A percentile compares a stretch with the other conserved stretches of the same genome.
Conservation (phyloP, 768 basidiomycete genomes). For the Suillus cothurnatus region DNA sequence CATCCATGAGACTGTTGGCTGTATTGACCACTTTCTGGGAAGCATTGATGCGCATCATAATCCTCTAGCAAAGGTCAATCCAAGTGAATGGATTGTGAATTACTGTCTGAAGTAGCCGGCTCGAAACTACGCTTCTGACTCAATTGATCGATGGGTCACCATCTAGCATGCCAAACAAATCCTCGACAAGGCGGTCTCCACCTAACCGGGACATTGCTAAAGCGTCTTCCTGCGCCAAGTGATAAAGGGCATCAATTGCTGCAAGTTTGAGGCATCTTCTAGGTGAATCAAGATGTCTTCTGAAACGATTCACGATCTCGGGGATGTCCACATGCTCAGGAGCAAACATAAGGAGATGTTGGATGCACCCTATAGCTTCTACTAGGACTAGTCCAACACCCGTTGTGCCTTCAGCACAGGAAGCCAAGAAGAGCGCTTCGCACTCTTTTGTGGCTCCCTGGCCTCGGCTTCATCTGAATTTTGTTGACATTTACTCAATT, state of each 20-base stretch:
- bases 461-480: too few relatives aligned
- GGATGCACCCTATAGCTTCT: constrained; percentile 94
- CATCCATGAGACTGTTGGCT: constrained; percentile 66
- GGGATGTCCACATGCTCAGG: constrained; percentile 83
- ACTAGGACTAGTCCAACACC: constrained; percentile 45
- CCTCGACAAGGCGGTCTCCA: constrained; percentile 91
- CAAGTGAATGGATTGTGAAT: constrained; percentile 93
- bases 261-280: constrained; percentile 88
- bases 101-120: constrained; percentile 95
- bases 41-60: constrained; percentile 93
- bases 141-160: constrained; percentile 94
- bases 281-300: constrained; percentile 76
- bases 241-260: constrained; percentile 94
- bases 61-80: constrained; percentile 97
- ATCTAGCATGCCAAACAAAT: constrained; percentile 93
- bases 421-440: too few relatives aligned
- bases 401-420: too few relatives aligned
- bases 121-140: constrained; percentile 87
- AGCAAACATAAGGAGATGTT: constrained; percentile 96
- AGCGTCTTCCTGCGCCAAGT: constrained; percentile 95
- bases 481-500: too few relatives aligned
- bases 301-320: constrained; percentile 75
- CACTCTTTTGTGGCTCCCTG: too few relatives aligned
- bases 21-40: constrained; percentile 74
- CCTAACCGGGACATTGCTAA: constrained; percentile 89